These are phyloP conservation scores for Biscutella laevigata DNA, from an alignment of 441 rosid genomes.

Conservation along the genomic window DNA sequence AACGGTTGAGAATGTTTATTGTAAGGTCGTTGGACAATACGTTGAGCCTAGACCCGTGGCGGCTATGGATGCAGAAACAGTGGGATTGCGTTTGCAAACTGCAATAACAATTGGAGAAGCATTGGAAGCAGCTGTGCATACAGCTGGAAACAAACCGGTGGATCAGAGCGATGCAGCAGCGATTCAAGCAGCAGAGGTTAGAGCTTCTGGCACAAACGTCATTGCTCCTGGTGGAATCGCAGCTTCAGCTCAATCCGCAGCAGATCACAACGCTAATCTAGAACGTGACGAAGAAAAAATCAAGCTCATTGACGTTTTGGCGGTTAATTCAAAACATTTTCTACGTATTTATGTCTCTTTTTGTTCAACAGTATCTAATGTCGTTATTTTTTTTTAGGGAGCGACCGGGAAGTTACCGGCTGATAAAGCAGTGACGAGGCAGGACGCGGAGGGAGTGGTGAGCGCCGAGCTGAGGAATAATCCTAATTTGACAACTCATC, in stretches of 20 bases:
- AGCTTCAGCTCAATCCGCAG: too few species aligned
- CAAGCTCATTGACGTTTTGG: constrained; percentile 39
- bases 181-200: constrained; percentile 60
- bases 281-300: constrained; percentile 47
- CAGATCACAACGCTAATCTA: too few species aligned
- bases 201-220: too few species aligned
- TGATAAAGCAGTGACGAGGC: constrained; percentile 51
- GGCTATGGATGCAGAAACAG: constrained; percentile 5
- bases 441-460: constrained; percentile 56
- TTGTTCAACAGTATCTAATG: neutral
- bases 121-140: constrained; percentile 44
- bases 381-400: too few species aligned
- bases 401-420: constrained; percentile 39
- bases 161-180: constrained; percentile 68
- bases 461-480: constrained; percentile 58
- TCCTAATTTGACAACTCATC: constrained; percentile 32
- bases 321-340: constrained; percentile 24
- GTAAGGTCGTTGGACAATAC: constrained; percentile 49
- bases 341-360: neutral
- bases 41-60: constrained; percentile 35
- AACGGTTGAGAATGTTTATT: neutral
- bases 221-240: too few species aligned
- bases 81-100: constrained; percentile 28
- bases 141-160: constrained; percentile 42
- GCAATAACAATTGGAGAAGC: constrained; percentile 62